Base-by-base conservation (phyloP, 495 filamentous ascomycete genomes). In the Talaromyces trachyspermus region DNA sequence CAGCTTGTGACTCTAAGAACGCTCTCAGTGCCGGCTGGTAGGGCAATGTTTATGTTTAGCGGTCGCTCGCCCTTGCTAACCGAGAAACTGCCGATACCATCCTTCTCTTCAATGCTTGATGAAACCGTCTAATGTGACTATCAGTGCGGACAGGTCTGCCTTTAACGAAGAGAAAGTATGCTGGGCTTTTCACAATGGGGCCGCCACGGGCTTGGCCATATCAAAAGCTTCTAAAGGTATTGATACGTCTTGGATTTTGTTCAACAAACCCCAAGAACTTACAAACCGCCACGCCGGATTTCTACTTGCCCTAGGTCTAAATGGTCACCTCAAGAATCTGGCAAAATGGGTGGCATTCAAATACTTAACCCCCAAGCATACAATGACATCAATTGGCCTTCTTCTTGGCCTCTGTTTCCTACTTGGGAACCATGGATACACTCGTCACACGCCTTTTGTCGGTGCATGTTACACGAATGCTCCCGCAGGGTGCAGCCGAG, bases 331-430 rank as follows among this genome's bases (percentile, higher is more conserved):
- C 26, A 94, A 86, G 60, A 83, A 77, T 7, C 74, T 99, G 14
- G 94, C 94, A 8, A 96, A 95, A 65, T 97, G 94, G 94, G 85
- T 96, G 19, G 89, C 90, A 35, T 98, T 95, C 78, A 97, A 95
- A 66, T 98, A 98, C 52, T 67, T 98, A 23, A 97, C 92, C 0
- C 92, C 92, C 2, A 98, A 98, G 59, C 92, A 98, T 64, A 90
- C 89, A 29, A 97, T 97, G 91, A 96, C 91, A 9, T 96, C 92
- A 5, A 94, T 99, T 49, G 92, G 94, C 8, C 74, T 99, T 15
- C 76, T 99, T 35, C 74, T 99, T 7, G 92, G 92, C 20, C 71
- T 88, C 94, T 2, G 94, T 87, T 9, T 95, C 91, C 7, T 92
- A 94, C 59, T 68, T 97, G 38, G 92, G 92, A 6, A 96, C 89